These are phyloP conservation scores for Penicillium diatomitis DNA, from an alignment of 495 filamentous ascomycete species.

Conservation along the genomic window DNA sequence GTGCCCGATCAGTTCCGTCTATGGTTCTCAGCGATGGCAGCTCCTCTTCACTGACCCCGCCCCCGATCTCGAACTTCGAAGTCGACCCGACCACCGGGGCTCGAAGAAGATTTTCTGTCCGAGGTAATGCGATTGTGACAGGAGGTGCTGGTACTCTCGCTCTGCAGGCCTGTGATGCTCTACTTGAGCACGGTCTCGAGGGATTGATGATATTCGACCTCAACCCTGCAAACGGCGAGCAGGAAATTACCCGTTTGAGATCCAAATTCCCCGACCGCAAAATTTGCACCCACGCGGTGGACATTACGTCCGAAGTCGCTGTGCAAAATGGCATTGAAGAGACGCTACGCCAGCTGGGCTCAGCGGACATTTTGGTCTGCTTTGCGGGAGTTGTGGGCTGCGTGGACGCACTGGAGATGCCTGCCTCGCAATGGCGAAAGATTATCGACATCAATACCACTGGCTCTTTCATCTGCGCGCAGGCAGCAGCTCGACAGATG, in stretches of 20 bases:
- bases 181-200: conserved; percentile 62
- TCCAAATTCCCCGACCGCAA: conserved; percentile 44
- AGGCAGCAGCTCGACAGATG: conserved; percentile 51
- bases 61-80: conserved; percentile 31
- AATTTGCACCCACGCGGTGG: conserved; percentile 39
- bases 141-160: conserved; percentile 64
- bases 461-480: conserved; percentile 59
- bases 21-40: conserved; percentile 49
- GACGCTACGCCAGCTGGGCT: conserved; percentile 35
- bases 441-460: conserved; percentile 61
- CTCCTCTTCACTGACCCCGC: conserved; percentile 40
- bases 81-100: conserved; percentile 39
- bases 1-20: conserved; percentile 47
- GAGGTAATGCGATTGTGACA: conserved; percentile 58
- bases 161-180: conserved; percentile 45
- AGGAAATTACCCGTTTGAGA: conserved; percentile 32
- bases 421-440: conserved; percentile 44
- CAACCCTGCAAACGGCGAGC: conserved; percentile 32
- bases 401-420: conserved; percentile 46
- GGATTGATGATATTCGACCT: conserved; percentile 57
- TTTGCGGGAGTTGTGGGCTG: conserved; percentile 63
- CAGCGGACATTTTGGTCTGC: conserved; percentile 49
- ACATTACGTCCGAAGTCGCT: conserved; percentile 49
- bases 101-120: conserved; percentile 48
- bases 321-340: conserved; percentile 36